These are phyloP conservation scores for Lunasporangiospora selenospora DNA, from an alignment of 192 early-diverging fungal genomes.

Conservation along the genomic window DNA sequence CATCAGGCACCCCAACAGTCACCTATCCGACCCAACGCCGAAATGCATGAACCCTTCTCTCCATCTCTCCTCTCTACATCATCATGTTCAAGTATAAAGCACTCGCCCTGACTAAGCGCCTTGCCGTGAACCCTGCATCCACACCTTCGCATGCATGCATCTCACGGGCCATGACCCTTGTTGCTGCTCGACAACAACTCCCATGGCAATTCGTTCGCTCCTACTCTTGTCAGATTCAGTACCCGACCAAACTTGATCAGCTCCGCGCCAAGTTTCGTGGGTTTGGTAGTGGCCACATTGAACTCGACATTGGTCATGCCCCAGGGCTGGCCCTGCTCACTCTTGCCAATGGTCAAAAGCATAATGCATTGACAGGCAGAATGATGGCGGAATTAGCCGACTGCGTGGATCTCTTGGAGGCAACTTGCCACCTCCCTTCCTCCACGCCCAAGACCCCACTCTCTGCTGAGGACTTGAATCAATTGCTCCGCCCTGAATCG, in stretches of 20 bases:
- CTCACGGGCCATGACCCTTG: too few relatives aligned
- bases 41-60: too few relatives aligned
- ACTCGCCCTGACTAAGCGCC: too few relatives aligned
- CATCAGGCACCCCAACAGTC: too few relatives aligned
- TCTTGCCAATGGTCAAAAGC: slow-evolving; percentile 52
- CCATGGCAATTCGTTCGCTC: too few relatives aligned
- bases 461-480: background rate
- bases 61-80: too few relatives aligned
- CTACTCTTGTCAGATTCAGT: slow-evolving; percentile 28
- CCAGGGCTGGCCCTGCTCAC: slow-evolving; percentile 54
- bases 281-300: slow-evolving; percentile 51
- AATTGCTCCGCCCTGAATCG: slow-evolving; percentile 23
- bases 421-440: too few relatives aligned
- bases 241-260: slow-evolving; percentile 41
- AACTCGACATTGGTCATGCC: slow-evolving; percentile 35
- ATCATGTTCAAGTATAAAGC: too few relatives aligned
- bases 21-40: too few relatives aligned
- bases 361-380: slow-evolving; percentile 64
- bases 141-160: too few relatives aligned
- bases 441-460: background rate
- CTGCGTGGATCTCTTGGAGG: slow-evolving; percentile 52
- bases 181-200: too few relatives aligned
- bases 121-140: too few relatives aligned
- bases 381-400: slow-evolving; percentile 70
- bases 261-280: slow-evolving; percentile 42